Percentiles rank a stretch among this genome's conserved stretches.
These are phyloP conservation scores for Sporormia fimetaria DNA, from an alignment of 495 filamentous ascomycete genomes.

Conservation along the genomic window DNA sequence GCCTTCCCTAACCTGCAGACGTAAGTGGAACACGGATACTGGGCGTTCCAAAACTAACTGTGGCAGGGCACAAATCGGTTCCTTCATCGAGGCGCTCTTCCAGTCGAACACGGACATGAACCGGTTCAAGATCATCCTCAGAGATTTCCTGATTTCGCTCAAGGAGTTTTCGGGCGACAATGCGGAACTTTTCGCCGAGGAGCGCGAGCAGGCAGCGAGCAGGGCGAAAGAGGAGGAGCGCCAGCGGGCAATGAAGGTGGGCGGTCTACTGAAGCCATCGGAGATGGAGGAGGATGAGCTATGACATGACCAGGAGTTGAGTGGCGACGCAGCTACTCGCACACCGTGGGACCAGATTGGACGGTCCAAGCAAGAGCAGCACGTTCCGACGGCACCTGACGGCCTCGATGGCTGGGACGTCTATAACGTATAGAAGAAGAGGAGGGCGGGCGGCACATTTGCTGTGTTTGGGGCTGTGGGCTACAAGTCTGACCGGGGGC, in stretches of 20 bases:
- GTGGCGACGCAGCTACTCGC: conserved; percentile 16
- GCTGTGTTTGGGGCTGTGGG: too few species aligned
- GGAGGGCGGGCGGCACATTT: background rate
- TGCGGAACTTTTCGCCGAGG: conserved; percentile 88
- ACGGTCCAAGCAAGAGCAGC: background rate
- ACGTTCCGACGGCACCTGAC: conserved; percentile 1
- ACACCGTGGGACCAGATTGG: conserved; percentile 23
- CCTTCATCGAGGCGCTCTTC: conserved; percentile 82
- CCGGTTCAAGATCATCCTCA: conserved; percentile 84
- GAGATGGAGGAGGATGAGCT: conserved; percentile 28
- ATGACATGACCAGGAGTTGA: conserved; percentile 27
- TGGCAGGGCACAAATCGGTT: conserved; percentile 65
- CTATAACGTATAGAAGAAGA: conserved; percentile 9
- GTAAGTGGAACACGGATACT: too few species aligned
- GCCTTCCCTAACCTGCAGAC: conserved; percentile 89
- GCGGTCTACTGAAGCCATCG: conserved; percentile 26
- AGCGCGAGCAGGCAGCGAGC: conserved; percentile 69
- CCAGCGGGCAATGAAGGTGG: conserved; percentile 27
- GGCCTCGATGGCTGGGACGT: conserved; percentile 27
- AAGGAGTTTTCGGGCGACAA: conserved; percentile 91
- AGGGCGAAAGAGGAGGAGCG: conserved; percentile 24
- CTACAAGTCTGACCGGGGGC: too few species aligned
- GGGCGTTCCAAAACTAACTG: too few species aligned
- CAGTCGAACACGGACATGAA: conserved; percentile 66
- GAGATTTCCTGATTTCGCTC: conserved; percentile 92